Base-by-base conservation (phyloP, 352 stramenopile species). In the Discostella stelligera region DNA sequence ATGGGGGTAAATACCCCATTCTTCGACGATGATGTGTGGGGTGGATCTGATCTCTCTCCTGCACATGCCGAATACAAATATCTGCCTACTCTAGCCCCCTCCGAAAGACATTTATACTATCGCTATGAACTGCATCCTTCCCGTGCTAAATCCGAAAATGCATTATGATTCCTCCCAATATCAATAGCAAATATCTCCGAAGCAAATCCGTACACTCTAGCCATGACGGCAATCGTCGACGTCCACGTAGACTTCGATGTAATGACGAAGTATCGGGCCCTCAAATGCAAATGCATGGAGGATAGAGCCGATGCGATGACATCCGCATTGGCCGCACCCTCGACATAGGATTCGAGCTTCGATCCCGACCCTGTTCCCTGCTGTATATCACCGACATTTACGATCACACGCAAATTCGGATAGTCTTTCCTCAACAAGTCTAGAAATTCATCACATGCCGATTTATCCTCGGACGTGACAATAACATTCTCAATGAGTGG, bases 291-390 rank as follows among this genome's bases (percentile, higher is more conserved):
- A 46, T 83, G 76, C 50, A 83, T 56, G 3, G 58, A 74, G n/a
- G 76, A 74, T 0, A 83, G 32, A 18, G 76, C 76, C 50, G 44
- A 70, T n/a, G 70, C 52, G 21, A 79, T 39, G 7, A 83, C 70
- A 60, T 66, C 61, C 14, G 27, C 70, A 66, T 83, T 79, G 46
- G 46, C 50, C 5, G 58, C 55, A 7, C 49, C 65, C 13, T 73
- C 52, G 11, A 76, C 64, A 46, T 84, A 80, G 20, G 50, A n/a
- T 58, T 84, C 77, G 23, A 84, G 60, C 39, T 71, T 84, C 5
- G 77, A 74, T 13, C 23, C 77, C 3, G 77, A 84, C n/a, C 77
- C 77, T 0, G 77, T 84, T 7, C 77, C 77, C 50, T 84, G 77
- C 27, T 84, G 77, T 1, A 80, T 66, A 56, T 84, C 77, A 7